These are phyloP conservation scores for Fusarium udum DNA, from an alignment of 2,329 filamentous ascomycete genomes.

Conservation along the genomic window DNA sequence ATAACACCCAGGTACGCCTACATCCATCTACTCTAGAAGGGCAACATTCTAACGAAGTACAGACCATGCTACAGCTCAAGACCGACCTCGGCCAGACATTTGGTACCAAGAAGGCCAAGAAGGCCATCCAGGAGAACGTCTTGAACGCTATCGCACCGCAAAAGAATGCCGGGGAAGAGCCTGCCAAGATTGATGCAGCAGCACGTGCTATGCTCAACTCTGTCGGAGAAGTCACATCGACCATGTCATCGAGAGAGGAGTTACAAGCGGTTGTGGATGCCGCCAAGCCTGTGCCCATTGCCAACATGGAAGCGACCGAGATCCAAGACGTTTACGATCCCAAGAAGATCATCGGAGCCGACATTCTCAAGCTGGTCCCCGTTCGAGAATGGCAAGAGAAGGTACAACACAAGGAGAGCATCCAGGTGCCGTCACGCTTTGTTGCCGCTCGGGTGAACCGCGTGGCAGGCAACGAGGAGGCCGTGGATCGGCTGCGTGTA, in stretches of 20 bases:
- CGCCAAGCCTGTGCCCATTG: slow-evolving; percentile 76
- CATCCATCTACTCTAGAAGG: not conserved
- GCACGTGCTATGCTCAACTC: slow-evolving; percentile 69
- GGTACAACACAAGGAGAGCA: slow-evolving; percentile 65
- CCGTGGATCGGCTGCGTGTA: slow-evolving; percentile 63
- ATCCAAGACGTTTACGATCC: slow-evolving; percentile 79
- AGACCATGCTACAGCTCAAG: slow-evolving; percentile 69
- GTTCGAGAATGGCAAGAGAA: slow-evolving; percentile 80
- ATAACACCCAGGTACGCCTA: slow-evolving; percentile 42
- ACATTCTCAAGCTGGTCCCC: slow-evolving; percentile 73
- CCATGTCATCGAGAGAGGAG: slow-evolving; percentile 74
- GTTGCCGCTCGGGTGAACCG: slow-evolving; percentile 70
- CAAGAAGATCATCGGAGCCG: slow-evolving; percentile 71
- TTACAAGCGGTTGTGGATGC: slow-evolving; percentile 72
- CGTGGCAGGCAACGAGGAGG: slow-evolving; percentile 63
- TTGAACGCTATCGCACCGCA: slow-evolving; percentile 73
- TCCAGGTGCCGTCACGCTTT: slow-evolving; percentile 68
- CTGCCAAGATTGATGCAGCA: slow-evolving; percentile 64
- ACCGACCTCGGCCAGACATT: slow-evolving; percentile 80
- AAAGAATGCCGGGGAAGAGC: slow-evolving; percentile 47
- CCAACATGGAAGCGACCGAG: slow-evolving; percentile 72
- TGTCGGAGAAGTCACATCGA: slow-evolving; percentile 68
- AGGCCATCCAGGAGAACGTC: slow-evolving; percentile 73
- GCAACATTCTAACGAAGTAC: slow-evolving; percentile 38
- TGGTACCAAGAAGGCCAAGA: slow-evolving; percentile 86